Evolutionary conservation across 2,329 filamentous ascomycete species (phyloP), one percentile per base, ranked within the genome.

Genomic region (Aspergillus brunneoviolaceus): DNA sequence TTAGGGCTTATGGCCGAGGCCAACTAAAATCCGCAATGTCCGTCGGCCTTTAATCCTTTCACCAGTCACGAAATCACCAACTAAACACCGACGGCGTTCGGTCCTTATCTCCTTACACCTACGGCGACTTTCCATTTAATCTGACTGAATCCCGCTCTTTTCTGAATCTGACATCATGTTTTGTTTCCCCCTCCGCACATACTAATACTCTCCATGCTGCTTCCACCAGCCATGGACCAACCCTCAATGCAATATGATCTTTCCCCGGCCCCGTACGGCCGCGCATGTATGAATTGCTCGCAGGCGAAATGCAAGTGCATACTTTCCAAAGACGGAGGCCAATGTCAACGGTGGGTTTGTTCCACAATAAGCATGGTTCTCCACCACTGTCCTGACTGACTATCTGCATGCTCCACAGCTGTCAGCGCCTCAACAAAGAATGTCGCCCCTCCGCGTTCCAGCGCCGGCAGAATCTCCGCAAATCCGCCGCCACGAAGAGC

Each of bases 371-470:
- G 33, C 10, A 5, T 49, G 5, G 10, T 2, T 1, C 9, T 9
- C 16, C 56, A 6, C 2, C 33, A 19, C 21, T 45, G 16, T 10
- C 14, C 11, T 10, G 27, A 25, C 42, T 55, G 27, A 50, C 5
- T 29, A 27, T 6, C 9, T 45, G 14, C n/a, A 16, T 19, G 12
- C 7, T 1, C 48, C 49, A 60, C 39, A 76, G 80, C 57, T 82
- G 80, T 52, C 68, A 74, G 55, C 78, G 79, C 4, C 64, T 81
- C 1, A 72, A 74, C n/a, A 78, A 77, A 62, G 65, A 74, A 33
- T 81, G 80, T 61, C 68, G 70, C 4, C 76, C 77, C 12, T 71
- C 76, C 11, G 60, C 66, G 23, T 67, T 75, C 27, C 63, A 74
- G 9, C 72, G 77, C 39, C 73, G 70, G 49, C 72, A 67, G 14